Percentiles rank a stretch among this genome's conserved stretches.
These are phyloP conservation scores for Pogostemon cablin DNA, from an alignment of 257 asterid species.

Conservation along the genomic window DNA sequence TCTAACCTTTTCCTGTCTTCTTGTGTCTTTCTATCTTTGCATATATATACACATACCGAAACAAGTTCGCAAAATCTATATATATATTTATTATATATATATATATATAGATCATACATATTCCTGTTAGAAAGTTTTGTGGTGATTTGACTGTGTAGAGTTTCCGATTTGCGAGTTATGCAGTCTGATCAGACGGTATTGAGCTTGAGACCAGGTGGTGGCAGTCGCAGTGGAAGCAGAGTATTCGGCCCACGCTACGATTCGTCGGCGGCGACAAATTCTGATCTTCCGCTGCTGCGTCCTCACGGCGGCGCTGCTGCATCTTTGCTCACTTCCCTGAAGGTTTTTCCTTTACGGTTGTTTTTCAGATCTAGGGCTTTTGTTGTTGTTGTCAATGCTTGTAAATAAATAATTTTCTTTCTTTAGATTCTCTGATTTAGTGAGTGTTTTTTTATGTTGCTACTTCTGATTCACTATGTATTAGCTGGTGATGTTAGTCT, in stretches of 20 bases:
- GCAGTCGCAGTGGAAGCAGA: constrained; percentile 59
- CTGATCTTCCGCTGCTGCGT: constrained; percentile 58
- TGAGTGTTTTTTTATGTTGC: background rate
- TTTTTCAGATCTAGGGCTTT: constrained; percentile 48
- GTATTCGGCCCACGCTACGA: constrained; percentile 56
- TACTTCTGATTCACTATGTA: constrained; percentile 7
- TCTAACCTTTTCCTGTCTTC: constrained; percentile 7
- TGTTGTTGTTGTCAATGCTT: background rate
- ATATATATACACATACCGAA: constrained; percentile 11
- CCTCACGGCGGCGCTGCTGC: constrained; percentile 52
- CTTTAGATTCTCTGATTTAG: constrained; percentile 11
- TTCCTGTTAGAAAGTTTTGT: constrained; percentile 24
- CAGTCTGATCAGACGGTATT: constrained; percentile 62
- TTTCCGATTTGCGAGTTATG: constrained; percentile 54
- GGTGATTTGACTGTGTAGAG: constrained; percentile 38
- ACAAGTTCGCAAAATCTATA: constrained; percentile 19
- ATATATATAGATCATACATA: constrained; percentile 34
- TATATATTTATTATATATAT: constrained; percentile 15
- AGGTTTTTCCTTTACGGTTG: constrained; percentile 27
- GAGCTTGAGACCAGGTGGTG: constrained; percentile 79
- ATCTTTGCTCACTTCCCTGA: constrained; percentile 45
- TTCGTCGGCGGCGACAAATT: constrained; percentile 41
- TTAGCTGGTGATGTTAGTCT: background rate
- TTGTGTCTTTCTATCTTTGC: constrained; percentile 23
- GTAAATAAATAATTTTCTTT: background rate